Conservation (phyloP, 768 basidiomycete genomes). For the Mycena capillaripes region DNA sequence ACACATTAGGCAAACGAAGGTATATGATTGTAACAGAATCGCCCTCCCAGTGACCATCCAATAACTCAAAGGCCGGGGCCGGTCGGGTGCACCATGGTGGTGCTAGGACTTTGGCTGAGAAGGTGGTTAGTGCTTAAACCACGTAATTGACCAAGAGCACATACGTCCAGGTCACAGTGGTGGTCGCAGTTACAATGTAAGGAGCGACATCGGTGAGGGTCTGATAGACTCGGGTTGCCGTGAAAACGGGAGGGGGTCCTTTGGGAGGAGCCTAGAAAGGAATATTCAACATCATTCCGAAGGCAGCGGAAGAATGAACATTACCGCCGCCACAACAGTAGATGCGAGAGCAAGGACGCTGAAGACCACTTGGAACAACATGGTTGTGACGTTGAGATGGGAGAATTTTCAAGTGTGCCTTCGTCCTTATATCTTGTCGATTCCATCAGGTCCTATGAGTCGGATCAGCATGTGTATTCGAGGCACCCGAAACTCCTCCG, state of each 20-base stretch:
- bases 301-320: constrained; percentile 15
- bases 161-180: constrained; percentile 50
- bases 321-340: constrained; percentile 23
- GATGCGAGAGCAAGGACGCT: constrained; percentile 22
- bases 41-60: too few relatives aligned
- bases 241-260: constrained; percentile 34
- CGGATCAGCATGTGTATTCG: not conserved
- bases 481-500: not conserved
- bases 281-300: not conserved
- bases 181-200: constrained; percentile 46
- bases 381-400: constrained; percentile 1
- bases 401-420: not conserved
- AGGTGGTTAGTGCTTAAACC: not conserved
- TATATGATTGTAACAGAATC: too few relatives aligned
- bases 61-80: not conserved
- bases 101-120: constrained; percentile 36
- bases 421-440: not conserved
- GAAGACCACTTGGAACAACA: constrained; percentile 18
- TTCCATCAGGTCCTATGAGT: not conserved
- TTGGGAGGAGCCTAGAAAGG: too few relatives aligned
- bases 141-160: constrained; percentile 4
- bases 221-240: constrained; percentile 42
- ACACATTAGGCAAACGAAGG: too few relatives aligned
- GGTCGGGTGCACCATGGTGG: not conserved
- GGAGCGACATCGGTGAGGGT: constrained; percentile 44